Percentiles rank a stretch among this genome's conserved stretches.
These are phyloP conservation scores for Platismatia glauca DNA, from an alignment of 495 filamentous ascomycete genomes.

Conservation along the genomic window DNA sequence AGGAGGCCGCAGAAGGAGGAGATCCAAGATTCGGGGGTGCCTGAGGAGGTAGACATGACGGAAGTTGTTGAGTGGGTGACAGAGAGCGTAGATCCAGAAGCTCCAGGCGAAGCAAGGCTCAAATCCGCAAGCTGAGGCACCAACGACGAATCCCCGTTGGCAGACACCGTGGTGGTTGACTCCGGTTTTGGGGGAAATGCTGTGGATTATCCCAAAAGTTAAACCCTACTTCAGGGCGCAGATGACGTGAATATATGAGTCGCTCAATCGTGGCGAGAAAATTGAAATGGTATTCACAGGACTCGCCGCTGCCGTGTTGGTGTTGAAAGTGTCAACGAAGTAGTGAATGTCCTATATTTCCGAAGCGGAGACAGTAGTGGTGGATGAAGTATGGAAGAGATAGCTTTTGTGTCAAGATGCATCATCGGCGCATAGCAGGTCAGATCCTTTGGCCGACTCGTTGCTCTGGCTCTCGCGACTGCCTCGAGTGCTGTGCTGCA, in stretches of 20 bases:
- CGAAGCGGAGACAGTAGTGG: conserved; percentile 3
- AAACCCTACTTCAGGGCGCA: neutral
- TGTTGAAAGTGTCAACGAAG: neutral
- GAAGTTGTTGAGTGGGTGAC: conserved; percentile 41
- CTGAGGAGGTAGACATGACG: conserved; percentile 63
- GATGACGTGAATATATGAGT: neutral
- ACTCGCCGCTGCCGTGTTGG: neutral
- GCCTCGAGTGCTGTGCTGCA: conserved; percentile 1
- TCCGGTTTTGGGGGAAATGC: conserved; percentile 1
- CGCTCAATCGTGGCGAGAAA: no score
- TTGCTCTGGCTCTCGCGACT: conserved; percentile 5
- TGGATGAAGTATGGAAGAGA: conserved; percentile 5
- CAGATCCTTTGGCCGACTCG: neutral
- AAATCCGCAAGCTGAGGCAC: conserved; percentile 21
- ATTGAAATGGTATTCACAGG: neutral
- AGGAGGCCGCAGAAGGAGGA: conserved; percentile 89
- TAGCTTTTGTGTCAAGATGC: conserved; percentile 14
- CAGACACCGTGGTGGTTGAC: conserved; percentile 23
- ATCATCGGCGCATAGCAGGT: conserved; percentile 16
- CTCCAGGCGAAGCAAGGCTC: conserved; percentile 25
- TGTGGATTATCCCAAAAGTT: neutral
- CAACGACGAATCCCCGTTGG: conserved; percentile 23
- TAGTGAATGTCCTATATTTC: neutral
- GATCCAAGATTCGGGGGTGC: conserved; percentile 91
- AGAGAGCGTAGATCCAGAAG: conserved; percentile 37